Evolutionary conservation across 805 yeast genomes (phyloP), one percentile per base, ranked within the genome.

Genomic region (Candida insectorum): DNA sequence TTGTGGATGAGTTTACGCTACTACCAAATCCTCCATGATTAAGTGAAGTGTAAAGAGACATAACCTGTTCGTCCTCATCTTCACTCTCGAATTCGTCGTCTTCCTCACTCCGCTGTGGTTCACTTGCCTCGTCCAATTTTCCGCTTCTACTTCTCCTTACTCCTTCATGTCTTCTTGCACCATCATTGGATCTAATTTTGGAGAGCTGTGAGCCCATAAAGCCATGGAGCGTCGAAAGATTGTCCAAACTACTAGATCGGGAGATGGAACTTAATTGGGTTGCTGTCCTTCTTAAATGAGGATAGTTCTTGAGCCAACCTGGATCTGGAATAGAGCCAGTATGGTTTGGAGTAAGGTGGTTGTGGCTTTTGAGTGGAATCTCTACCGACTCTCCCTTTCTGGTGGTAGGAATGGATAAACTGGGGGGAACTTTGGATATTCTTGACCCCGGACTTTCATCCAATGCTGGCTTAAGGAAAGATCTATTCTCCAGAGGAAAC

Each of bases 391-490:
- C 93, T 5, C 94, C 94, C 24, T 76, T 74, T 44, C 88, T 59
- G 0, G 91, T 82, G 0, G 93, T 84, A 1, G 94, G 89, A 31
- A 85, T 85, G 0, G 94, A 84, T 80, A 85, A 75, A 49, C 39
- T 41, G 61, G 72, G 58, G 1, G 69, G 69, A 1, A 64, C 58
- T 31, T 33, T 34, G 21, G 10, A 20, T 11, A 15, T 16, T n/a
- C n/a, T n/a, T n/a, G n/a, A n/a, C n/a, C n/a, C n/a, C 9, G 33
- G 16, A 4, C 13, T 28, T 10, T 34, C 33, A 15, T 24, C 26
- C 6, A 26, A 32, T 14, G 22, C 10, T 21, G 36, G 31, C 28
- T 30, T 32, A 19, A 30, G 16, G 23, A 27, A 31, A n/a, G 26
- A 9, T 28, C 30, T 30, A 16, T 36, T 32, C 6, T 27, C 34